These are phyloP conservation scores for Rhizophagus clarus DNA, from an alignment of 192 early-diverging fungal species.

Conservation along the genomic window DNA sequence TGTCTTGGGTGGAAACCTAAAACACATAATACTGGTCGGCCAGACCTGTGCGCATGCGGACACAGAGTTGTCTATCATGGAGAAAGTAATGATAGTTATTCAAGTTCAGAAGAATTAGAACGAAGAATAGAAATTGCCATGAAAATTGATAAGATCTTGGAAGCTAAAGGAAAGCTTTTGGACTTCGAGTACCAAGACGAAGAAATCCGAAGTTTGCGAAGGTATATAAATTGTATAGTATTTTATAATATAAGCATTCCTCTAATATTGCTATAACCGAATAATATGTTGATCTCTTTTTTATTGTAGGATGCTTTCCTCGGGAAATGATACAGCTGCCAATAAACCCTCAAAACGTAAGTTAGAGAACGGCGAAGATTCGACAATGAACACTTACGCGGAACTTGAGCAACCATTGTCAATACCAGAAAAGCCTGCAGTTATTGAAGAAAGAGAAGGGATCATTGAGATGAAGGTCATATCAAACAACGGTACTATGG, in stretches of 20 bases:
- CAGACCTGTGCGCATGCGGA: slow-evolving; percentile 49
- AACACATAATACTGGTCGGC: slow-evolving; percentile 32
- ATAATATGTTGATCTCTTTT: not conserved
- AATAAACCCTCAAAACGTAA: slow-evolving; percentile 6
- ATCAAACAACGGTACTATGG: slow-evolving; percentile 73
- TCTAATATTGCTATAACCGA: not conserved
- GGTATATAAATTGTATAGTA: slow-evolving; percentile 31
- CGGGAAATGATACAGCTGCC: not conserved
- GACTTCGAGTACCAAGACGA: slow-evolving; percentile 57
- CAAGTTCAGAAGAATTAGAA: slow-evolving; percentile 40
- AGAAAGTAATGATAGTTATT: slow-evolving; percentile 32
- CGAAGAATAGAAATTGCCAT: slow-evolving; percentile 51
- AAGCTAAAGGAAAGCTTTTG: slow-evolving; percentile 54
- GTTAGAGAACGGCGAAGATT: not conserved
- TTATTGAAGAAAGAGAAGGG: slow-evolving; percentile 6
- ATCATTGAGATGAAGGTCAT: slow-evolving; percentile 62
- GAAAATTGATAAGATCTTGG: slow-evolving; percentile 50
- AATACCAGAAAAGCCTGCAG: not conserved
- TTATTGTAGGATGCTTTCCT: not conserved
- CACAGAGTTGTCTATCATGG: slow-evolving; percentile 51
- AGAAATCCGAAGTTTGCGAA: slow-evolving; percentile 47
- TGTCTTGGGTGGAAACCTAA: slow-evolving; percentile 57
- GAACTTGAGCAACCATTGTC: not conserved
- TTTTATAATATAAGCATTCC: too few species aligned
- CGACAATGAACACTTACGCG: not conserved